phyloP scores from a whole-genome alignment of 2,329 filamentous ascomycete genomes.

The Orbilia javanica region DNA sequence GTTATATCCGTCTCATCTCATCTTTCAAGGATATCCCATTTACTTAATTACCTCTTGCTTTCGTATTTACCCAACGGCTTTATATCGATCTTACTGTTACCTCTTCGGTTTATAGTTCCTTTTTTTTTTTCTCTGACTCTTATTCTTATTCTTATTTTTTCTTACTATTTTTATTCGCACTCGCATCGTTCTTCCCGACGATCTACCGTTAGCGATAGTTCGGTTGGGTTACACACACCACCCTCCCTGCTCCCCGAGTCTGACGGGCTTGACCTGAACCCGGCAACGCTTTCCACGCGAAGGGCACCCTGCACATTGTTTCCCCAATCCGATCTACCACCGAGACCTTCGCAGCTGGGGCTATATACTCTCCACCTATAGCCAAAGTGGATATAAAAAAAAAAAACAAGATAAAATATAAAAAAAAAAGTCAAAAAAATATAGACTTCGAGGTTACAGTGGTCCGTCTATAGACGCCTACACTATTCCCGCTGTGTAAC shows the following conservation, averaged over 20 bases:
- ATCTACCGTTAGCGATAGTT: not conserved
- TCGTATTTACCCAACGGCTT: not conserved
- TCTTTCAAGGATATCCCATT: slow-evolving; percentile 1
- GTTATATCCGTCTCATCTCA: not conserved
- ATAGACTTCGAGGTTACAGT: slow-evolving; percentile 5
- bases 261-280: not conserved
- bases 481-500: slow-evolving; percentile 5
- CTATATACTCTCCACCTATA: not conserved
- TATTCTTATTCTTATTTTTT: not conserved
- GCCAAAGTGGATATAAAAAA: too few species aligned
- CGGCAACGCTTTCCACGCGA: slow-evolving; percentile 46
- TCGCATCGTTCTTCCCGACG: too few species aligned
- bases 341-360: not conserved
- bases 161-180: too few species aligned
- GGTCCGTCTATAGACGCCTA: slow-evolving; percentile 17
- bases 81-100: not conserved
- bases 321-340: not conserved
- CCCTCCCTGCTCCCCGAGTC: not conserved
- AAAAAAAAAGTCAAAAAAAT: not conserved
- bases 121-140: not conserved
- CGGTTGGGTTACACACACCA: slow-evolving; percentile 15
- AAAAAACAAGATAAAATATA: not conserved
- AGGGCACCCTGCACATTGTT: not conserved
- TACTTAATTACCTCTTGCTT: not conserved
- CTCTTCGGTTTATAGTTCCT: not conserved